phyloP scores from a whole-genome alignment of 169 alveolate species.

The Cryptosporidium bovis region DNA sequence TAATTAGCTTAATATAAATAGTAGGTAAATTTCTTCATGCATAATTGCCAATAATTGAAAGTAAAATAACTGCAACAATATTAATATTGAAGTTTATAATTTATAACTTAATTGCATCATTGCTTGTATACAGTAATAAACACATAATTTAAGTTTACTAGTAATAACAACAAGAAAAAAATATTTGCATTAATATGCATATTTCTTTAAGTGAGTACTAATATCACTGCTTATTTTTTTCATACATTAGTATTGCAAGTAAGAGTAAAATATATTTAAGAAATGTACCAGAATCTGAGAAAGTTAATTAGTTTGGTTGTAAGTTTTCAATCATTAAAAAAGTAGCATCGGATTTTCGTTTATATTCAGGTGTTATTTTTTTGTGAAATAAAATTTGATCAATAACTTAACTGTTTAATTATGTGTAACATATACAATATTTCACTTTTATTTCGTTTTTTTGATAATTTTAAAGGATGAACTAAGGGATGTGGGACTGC shows the following conservation, averaged over 20 bases:
- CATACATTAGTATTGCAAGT: background rate
- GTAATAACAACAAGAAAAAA: background rate
- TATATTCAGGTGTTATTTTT: background rate
- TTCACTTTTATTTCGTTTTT: background rate
- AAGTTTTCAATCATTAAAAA: conserved; percentile 3
- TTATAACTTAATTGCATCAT: too few relatives aligned
- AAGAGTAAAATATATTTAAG: background rate
- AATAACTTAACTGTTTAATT: background rate
- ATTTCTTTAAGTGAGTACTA: background rate
- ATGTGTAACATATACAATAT: background rate
- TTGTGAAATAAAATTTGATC: too few relatives aligned
- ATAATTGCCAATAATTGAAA: too few relatives aligned
- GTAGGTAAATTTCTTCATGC: too few relatives aligned
- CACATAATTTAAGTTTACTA: too few relatives aligned
- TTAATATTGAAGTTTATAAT: too few relatives aligned
- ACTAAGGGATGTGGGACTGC: conserved; percentile 92
- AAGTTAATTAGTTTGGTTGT: conserved; percentile 68
- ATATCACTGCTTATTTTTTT: background rate
- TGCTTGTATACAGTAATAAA: too few relatives aligned
- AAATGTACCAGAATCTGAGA: conserved; percentile 62
- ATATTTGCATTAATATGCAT: background rate
- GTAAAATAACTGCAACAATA: too few relatives aligned
- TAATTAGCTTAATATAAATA: too few relatives aligned
- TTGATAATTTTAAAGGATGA: conserved; percentile 80
- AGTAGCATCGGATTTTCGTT: background rate